Evolutionary conservation across 139 green algal genomes (phyloP).

Genomic region (Volvox reticuliferus): DNA sequence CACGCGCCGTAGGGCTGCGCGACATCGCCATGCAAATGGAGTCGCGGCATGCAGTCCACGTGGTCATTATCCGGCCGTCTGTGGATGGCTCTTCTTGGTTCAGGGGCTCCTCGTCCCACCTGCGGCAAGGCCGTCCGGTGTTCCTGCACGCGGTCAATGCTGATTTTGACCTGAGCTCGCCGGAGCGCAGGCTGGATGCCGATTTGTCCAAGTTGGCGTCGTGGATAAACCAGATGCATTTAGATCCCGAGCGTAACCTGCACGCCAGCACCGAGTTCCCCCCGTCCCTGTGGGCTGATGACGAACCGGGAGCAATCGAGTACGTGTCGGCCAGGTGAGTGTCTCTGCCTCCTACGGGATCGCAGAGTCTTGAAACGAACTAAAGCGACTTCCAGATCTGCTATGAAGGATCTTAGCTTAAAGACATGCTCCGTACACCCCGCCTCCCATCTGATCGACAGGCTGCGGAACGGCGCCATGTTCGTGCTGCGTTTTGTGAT

Average conservation of each 20-base stretch:
- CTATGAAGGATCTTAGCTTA: no score
- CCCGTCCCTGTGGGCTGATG: slow-evolving; percentile 13
- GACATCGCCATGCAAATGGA: background rate
- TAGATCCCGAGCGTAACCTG: background rate
- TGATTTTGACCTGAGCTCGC: background rate
- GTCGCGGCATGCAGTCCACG: background rate
- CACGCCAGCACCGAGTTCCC: slow-evolving; percentile 10
- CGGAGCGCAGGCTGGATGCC: background rate
- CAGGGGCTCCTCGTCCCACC: background rate
- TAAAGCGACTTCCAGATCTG: no score
- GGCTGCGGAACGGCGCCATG: background rate
- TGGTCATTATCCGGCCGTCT: background rate
- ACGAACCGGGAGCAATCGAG: background rate
- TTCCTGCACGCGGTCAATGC: slow-evolving; percentile 24
- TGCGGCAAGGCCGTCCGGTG: background rate
- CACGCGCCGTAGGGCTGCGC: background rate
- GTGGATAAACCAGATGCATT: slow-evolving; percentile 24
- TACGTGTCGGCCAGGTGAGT: background rate
- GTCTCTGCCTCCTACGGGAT: no score
- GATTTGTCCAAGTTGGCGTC: background rate
- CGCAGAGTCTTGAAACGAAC: no score
- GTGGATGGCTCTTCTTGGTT: slow-evolving; percentile 9
- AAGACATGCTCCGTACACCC: no score
- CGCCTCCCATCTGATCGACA: background rate
- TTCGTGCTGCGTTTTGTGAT: background rate